These are phyloP conservation scores for Tephrocybe sp. DNA, from an alignment of 768 basidiomycete genomes.

Conservation along the genomic window DNA sequence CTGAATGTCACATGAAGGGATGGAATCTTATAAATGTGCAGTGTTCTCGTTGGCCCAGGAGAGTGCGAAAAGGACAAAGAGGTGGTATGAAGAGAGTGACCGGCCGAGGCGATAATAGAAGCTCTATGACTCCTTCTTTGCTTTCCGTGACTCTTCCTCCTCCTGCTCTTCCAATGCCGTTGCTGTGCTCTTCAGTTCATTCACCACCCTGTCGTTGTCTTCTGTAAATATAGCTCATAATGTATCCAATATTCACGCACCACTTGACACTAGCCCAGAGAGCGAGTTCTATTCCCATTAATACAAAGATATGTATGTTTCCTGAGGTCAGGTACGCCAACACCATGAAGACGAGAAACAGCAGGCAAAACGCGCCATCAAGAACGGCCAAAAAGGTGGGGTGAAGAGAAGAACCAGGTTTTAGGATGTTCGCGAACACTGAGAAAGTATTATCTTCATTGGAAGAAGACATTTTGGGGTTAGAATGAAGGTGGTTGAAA, in stretches of 20 bases:
- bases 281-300: constrained; percentile 64
- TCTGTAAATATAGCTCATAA: constrained; percentile 9
- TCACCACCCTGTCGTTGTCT: constrained; percentile 58
- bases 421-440: constrained; percentile 60
- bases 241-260: constrained; percentile 36
- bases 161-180: constrained; percentile 8
- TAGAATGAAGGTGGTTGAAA: not conserved
- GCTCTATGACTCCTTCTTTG: constrained; percentile 30
- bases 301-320: constrained; percentile 64
- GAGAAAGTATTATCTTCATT: constrained; percentile 13
- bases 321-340: constrained; percentile 63
- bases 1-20: not conserved
- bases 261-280: constrained; percentile 85
- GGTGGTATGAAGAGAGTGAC: constrained; percentile 82
- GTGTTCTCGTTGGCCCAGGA: constrained; percentile 89
- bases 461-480: not conserved
- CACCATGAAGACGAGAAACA: constrained; percentile 59
- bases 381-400: constrained; percentile 65
- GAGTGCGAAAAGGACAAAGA: constrained; percentile 71
- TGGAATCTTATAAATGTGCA: constrained; percentile 27
- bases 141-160: constrained; percentile 20
- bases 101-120: constrained; percentile 44
- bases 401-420: constrained; percentile 75
- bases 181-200: constrained; percentile 51
- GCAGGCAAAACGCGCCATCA: constrained; percentile 56